Conservation (phyloP, 495 filamentous ascomycete genomes). For the Cryomyces minteri region DNA sequence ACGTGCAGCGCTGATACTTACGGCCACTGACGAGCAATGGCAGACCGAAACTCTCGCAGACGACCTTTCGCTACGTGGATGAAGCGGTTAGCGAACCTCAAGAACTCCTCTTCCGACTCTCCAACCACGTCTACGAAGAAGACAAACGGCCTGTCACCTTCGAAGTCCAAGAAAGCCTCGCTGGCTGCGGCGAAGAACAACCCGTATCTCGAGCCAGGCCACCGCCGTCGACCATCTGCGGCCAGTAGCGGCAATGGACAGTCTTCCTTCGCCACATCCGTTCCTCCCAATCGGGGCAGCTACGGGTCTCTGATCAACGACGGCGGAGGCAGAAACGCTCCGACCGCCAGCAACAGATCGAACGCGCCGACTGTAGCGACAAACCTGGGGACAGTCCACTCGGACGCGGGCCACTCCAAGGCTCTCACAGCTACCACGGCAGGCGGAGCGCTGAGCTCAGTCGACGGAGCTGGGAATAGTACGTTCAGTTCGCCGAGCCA, state of each 20-base stretch:
- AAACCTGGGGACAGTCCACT: constrained; percentile 54
- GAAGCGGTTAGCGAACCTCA: constrained; percentile 82
- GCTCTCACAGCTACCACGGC: constrained; percentile 51
- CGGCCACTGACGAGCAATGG: not conserved
- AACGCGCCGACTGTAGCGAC: constrained; percentile 66
- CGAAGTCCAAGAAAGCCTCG: constrained; percentile 38
- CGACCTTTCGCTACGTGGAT: constrained; percentile 85
- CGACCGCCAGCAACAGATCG: constrained; percentile 46
- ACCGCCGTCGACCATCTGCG: constrained; percentile 21
- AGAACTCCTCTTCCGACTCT: constrained; percentile 37
- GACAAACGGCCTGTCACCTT: constrained; percentile 17
- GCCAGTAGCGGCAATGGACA: constrained; percentile 31
- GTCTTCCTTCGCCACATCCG: constrained; percentile 34
- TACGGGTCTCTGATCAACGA: constrained; percentile 24
- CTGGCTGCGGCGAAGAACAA: constrained; percentile 46
- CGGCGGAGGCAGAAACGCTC: constrained; percentile 27
- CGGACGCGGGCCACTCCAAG: constrained; percentile 61
- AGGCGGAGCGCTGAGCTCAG: constrained; percentile 43
- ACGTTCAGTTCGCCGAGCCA: constrained; percentile 90
- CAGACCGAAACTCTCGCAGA: constrained; percentile 52
- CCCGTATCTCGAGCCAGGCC: constrained; percentile 58
- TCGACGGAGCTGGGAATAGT: constrained; percentile 48
- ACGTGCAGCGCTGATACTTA: not conserved
- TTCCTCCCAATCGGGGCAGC: constrained; percentile 20
- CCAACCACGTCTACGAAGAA: constrained; percentile 33